A percentile compares a stretch with the other conserved stretches of the same genome.
Evolutionary conservation across 176 grass and related monocot species (phyloP).

Genomic region (Puccinellia tenuiflora): DNA sequence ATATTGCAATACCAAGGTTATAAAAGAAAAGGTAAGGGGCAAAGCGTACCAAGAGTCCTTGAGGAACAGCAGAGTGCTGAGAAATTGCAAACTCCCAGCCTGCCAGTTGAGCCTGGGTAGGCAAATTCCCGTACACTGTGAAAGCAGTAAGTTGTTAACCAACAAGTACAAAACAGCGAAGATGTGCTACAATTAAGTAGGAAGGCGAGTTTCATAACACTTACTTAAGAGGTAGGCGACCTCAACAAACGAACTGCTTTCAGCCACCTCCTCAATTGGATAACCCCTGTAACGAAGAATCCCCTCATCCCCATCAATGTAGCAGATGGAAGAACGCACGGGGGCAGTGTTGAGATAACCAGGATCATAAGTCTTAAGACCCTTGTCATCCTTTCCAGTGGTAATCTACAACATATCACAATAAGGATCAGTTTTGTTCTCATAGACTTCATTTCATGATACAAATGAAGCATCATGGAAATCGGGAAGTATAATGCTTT

Average conservation of each 20-base stretch:
- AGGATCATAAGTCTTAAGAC: conserved; percentile 90
- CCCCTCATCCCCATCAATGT: conserved; percentile 94
- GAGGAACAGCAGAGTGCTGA: conserved; percentile 90
- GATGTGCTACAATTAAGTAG: not conserved
- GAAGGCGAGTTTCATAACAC: not conserved
- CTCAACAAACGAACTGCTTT: conserved; percentile 81
- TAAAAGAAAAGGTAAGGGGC: not conserved
- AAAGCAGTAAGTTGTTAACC: not conserved
- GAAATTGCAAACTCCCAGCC: conserved; percentile 89
- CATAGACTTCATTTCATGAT: not conserved
- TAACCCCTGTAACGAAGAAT: conserved; percentile 99
- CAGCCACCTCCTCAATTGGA: conserved; percentile 93
- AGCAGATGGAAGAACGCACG: conserved; percentile 76
- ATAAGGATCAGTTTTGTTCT: not conserved
- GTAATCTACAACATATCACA: conserved; percentile 50
- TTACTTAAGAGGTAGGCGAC: conserved; percentile 94
- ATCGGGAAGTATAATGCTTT: not conserved
- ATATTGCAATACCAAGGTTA: not conserved
- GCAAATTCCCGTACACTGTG: conserved; percentile 90
- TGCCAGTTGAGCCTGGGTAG: conserved; percentile 60
- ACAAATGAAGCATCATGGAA: not conserved
- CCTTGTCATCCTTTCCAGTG: conserved; percentile 76
- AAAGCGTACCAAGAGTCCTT: conserved; percentile 75
- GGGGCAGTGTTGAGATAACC: conserved; percentile 95
- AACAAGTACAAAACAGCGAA: not conserved